Evolutionary conservation across 1,284 basidiomycete species (phyloP).

Genomic region (Somion occarium): DNA sequence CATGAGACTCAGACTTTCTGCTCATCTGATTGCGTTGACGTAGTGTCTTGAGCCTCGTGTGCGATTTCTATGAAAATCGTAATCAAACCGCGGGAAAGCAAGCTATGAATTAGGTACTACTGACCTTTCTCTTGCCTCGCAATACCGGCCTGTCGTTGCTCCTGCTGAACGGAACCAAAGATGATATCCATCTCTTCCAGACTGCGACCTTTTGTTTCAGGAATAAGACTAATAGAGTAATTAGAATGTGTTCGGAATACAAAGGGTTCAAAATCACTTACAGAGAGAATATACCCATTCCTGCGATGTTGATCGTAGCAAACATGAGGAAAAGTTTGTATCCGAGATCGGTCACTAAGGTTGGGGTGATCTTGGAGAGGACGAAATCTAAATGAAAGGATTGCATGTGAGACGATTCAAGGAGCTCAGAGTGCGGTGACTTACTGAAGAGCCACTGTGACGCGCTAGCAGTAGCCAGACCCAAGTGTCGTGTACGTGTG

Average conservation of each 20-base stretch:
- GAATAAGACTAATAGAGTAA: constrained; percentile 45
- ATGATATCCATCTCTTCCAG: constrained; percentile 81
- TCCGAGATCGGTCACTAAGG: constrained; percentile 53
- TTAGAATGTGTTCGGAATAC: neutral
- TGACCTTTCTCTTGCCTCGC: constrained; percentile 31
- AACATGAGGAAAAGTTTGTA: constrained; percentile 73
- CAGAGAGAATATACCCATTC: constrained; percentile 30
- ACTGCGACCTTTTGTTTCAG: constrained; percentile 73
- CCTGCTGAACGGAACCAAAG: constrained; percentile 62
- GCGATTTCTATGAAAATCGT: neutral
- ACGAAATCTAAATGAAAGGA: constrained; percentile 52
- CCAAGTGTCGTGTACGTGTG: constrained; percentile 75
- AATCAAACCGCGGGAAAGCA: neutral
- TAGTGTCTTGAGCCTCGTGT: neutral
- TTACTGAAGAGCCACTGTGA: constrained; percentile 79
- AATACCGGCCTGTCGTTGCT: constrained; percentile 54
- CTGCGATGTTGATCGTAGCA: constrained; percentile 51
- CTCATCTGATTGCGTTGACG: neutral
- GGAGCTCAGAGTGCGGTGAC: constrained; percentile 24
- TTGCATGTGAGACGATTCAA: neutral
- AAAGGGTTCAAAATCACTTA: neutral
- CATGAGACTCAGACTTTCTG: neutral
- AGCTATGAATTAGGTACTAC: neutral
- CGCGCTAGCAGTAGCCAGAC: constrained; percentile 63
- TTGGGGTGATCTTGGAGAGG: constrained; percentile 67